Conservation (phyloP, 345 rosid genomes). For the Lepidium africanum region DNA sequence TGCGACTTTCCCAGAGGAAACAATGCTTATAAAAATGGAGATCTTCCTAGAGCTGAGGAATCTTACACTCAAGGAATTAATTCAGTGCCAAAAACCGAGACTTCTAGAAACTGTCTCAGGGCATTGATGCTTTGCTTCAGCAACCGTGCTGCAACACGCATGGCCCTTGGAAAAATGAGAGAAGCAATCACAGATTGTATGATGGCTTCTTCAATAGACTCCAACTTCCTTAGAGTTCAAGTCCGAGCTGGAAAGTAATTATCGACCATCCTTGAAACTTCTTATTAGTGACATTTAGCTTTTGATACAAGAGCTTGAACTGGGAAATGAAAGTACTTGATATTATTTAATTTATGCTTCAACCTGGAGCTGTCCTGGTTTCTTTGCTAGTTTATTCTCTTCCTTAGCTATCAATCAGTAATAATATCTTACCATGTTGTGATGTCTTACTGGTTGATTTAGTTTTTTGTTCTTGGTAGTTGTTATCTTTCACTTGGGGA, state of each 20-base stretch:
- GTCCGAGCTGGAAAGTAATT: constrained; percentile 89
- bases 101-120: constrained; percentile 72
- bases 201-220: constrained; percentile 74
- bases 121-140: constrained; percentile 91
- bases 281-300: neutral
- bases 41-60: constrained; percentile 75
- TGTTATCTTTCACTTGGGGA: constrained; percentile 94
- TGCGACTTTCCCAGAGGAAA: constrained; percentile 63
- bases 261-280: neutral
- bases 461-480: constrained; percentile 32
- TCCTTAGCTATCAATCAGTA: constrained; percentile 5
- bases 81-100: constrained; percentile 56
- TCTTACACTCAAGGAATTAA: constrained; percentile 72
- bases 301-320: constrained; percentile 11
- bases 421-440: neutral
- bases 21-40: constrained; percentile 73
- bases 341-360: neutral
- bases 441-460: constrained; percentile 12
- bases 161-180: constrained; percentile 86
- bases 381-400: neutral
- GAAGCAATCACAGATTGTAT: constrained; percentile 83
- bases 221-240: constrained; percentile 76
- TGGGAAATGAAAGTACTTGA: neutral
- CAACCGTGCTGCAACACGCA: constrained; percentile 88
- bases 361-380: neutral